phyloP scores from a whole-genome alignment of 805 yeast genomes.

The Suhomyces vadensis region DNA sequence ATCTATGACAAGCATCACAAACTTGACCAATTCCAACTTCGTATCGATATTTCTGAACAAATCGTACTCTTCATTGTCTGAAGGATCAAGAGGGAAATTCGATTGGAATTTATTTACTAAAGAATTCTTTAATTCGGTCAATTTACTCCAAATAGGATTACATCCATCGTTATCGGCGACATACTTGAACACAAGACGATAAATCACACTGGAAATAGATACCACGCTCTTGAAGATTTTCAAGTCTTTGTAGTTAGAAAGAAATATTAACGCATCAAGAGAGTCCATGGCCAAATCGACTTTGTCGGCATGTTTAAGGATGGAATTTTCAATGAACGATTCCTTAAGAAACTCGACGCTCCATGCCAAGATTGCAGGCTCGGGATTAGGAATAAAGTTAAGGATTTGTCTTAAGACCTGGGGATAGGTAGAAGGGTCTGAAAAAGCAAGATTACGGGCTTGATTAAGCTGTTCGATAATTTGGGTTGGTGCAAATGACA shows the following conservation, averaged over 20 bases:
- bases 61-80: constrained; percentile 52
- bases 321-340: constrained; percentile 27
- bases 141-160: constrained; percentile 52
- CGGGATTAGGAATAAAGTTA: constrained; percentile 37
- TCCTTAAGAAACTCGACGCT: constrained; percentile 41
- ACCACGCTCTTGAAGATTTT: constrained; percentile 32
- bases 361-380: constrained; percentile 39
- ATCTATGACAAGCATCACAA: constrained; percentile 52
- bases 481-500: constrained; percentile 10
- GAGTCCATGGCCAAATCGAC: constrained; percentile 44
- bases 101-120: constrained; percentile 64
- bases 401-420: constrained; percentile 47
- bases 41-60: constrained; percentile 53
- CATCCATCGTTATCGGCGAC: constrained; percentile 50
- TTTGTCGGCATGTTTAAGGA: constrained; percentile 28
- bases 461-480: constrained; percentile 35
- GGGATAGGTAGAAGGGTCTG: constrained; percentile 33
- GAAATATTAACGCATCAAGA: constrained; percentile 30
- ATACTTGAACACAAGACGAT: constrained; percentile 45
- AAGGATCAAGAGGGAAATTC: constrained; percentile 51
- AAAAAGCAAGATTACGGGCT: constrained; percentile 38
- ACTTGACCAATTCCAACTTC: constrained; percentile 69
- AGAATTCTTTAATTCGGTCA: constrained; percentile 55
- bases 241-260: constrained; percentile 31
- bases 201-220: constrained; percentile 42